Conservation (phyloP, 2,329 filamentous ascomycete genomes). For the Pseudovirgaria hyperparasitica region DNA sequence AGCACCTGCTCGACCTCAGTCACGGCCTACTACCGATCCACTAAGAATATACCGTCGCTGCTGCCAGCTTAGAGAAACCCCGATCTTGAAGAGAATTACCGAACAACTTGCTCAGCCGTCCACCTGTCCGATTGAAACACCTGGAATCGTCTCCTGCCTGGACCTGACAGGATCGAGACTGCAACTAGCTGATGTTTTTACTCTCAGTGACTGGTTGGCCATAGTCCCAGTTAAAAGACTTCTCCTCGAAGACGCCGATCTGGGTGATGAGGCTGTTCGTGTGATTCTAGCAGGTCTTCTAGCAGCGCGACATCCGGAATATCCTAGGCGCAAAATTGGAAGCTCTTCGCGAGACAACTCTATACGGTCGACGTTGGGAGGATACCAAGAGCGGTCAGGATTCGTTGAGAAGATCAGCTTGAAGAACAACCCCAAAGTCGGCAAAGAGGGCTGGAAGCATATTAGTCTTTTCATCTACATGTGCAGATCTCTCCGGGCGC, state of each 20-base stretch:
- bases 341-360: slow-evolving; percentile 17
- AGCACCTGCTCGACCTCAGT: slow-evolving; percentile 40
- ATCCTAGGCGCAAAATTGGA: slow-evolving; percentile 30
- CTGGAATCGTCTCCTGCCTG: slow-evolving; percentile 68
- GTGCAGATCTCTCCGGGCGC: slow-evolving; percentile 70
- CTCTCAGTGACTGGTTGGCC: slow-evolving; percentile 85
- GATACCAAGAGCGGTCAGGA: slow-evolving; percentile 43
- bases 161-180: slow-evolving; percentile 78
- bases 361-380: too few species aligned
- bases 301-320: slow-evolving; percentile 57
- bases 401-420: slow-evolving; percentile 77
- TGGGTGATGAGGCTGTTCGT: slow-evolving; percentile 76
- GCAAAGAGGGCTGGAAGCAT: slow-evolving; percentile 79
- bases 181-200: slow-evolving; percentile 70
- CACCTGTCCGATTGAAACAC: slow-evolving; percentile 48
- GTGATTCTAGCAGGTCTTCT: slow-evolving; percentile 78
- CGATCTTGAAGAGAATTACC: slow-evolving; percentile 81
- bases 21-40: slow-evolving; percentile 75
- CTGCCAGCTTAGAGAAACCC: slow-evolving; percentile 85
- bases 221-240: slow-evolving; percentile 84
- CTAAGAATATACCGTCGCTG: slow-evolving; percentile 87
- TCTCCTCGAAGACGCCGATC: slow-evolving; percentile 71
- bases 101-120: slow-evolving; percentile 67
- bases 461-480: slow-evolving; percentile 83
- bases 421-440: slow-evolving; percentile 79